These are phyloP conservation scores for Adiantum capillusveneris DNA, from an alignment of 75 land plant genomes.

Conservation along the genomic window DNA sequence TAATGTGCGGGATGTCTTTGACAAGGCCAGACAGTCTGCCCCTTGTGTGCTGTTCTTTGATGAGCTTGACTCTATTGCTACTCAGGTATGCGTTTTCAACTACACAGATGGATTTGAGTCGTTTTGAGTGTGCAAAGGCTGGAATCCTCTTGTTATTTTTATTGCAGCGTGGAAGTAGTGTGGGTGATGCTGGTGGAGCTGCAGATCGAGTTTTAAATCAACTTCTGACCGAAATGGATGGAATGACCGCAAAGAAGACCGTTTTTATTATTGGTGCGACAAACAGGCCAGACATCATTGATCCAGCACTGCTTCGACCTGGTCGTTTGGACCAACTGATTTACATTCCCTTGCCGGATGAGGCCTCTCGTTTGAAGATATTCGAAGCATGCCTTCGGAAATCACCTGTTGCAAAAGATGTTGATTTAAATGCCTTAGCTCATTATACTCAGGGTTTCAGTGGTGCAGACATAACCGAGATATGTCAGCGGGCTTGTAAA, in stretches of 20 bases:
- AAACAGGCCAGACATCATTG: constrained; percentile 26
- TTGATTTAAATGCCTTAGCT: constrained; percentile 7
- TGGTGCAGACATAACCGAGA: constrained; percentile 2
- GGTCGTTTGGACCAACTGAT: too few species aligned
- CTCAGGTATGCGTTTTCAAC: too few species aligned
- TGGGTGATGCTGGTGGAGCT: constrained; percentile 6
- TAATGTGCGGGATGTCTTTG: constrained; percentile 7
- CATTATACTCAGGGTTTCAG: constrained; percentile 1
- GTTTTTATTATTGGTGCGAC: constrained; percentile 24
- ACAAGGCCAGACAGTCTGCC: constrained; percentile 5
- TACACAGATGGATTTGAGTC: too few species aligned
- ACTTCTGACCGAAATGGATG: constrained; percentile 6
- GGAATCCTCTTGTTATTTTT: too few species aligned
- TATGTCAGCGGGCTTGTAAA: constrained; percentile 7
- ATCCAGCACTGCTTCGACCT: neutral
- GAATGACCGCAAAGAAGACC: constrained; percentile 5
- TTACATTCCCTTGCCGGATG: too few species aligned
- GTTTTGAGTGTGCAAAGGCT: too few species aligned
- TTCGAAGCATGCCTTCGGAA: neutral
- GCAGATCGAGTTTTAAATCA: constrained; percentile 3
- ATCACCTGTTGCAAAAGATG: constrained; percentile 4
- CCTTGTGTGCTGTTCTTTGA: constrained; percentile 6
- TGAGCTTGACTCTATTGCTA: too few species aligned
- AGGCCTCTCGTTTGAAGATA: neutral
- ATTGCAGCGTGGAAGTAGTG: neutral